These are phyloP conservation scores for Antitrichia curtipendula DNA, from an alignment of 225 moss, liverwort and hornwort species.

Conservation along the genomic window DNA sequence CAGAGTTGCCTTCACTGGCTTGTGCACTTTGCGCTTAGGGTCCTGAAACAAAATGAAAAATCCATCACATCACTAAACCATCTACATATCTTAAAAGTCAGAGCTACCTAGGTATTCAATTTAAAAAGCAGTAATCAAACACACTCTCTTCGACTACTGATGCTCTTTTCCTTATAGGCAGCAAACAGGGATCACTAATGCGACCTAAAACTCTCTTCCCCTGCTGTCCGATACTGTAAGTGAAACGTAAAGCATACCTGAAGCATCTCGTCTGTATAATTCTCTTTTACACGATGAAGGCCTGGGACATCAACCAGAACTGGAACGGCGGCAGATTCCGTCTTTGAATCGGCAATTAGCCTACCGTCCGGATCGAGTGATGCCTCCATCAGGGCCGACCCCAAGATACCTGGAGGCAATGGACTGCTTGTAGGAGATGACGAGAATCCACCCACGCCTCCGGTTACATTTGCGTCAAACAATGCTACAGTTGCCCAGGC, in stretches of 20 bases:
- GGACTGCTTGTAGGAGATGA: conserved; percentile 97
- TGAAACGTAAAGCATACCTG: conserved; percentile 44
- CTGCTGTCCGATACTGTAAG: neutral
- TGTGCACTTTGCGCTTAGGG: conserved; percentile 90
- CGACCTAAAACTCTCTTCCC: neutral
- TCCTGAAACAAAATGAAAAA: conserved; percentile 42
- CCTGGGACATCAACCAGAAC: conserved; percentile 94
- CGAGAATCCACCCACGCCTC: conserved; percentile 92
- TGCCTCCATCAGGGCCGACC: conserved; percentile 73
- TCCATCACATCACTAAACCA: neutral
- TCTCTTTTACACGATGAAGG: conserved; percentile 91
- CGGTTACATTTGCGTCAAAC: conserved; percentile 80
- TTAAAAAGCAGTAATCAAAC: neutral
- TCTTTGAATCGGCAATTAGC: conserved; percentile 53
- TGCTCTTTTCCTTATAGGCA: neutral
- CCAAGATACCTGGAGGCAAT: conserved; percentile 70
- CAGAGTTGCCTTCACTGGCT: conserved; percentile 93
- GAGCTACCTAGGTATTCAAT: neutral
- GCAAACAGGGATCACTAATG: neutral
- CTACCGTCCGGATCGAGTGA: conserved; percentile 61
- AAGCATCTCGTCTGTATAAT: conserved; percentile 89
- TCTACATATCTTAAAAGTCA: neutral
- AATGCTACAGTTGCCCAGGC: conserved; percentile 92
- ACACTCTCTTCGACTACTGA: neutral
- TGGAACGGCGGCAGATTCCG: conserved; percentile 57